Percentiles rank a stretch among this genome's conserved stretches.
phyloP scores from a whole-genome alignment of 208 protist species.

The Crithidia acanthocephali region DNA sequence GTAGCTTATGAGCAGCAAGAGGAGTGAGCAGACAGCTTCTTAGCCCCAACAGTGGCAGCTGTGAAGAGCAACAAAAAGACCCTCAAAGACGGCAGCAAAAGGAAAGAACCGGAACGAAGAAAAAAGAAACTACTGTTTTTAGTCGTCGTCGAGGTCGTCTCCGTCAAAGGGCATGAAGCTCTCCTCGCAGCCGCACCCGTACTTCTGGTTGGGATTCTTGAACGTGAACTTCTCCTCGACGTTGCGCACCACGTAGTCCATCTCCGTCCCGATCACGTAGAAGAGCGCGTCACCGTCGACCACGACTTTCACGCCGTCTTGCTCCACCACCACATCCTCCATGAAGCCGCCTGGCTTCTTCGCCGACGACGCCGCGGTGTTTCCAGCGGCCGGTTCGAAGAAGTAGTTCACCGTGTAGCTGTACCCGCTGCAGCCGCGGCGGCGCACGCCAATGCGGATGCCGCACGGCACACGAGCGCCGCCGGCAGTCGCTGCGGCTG shows the following conservation, averaged over 20 bases:
- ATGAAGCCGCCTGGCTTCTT: conserved; percentile 5
- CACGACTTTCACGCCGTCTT: conserved; percentile 94
- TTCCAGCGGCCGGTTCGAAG: conserved; percentile 20
- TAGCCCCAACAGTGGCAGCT: not conserved
- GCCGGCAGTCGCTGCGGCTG: not conserved
- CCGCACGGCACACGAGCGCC: conserved; percentile 41
- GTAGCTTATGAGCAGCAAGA: not conserved
- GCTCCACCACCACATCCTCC: conserved; percentile 83
- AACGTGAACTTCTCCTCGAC: conserved; percentile 97
- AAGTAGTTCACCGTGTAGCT: conserved; percentile 97
- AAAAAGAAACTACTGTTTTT: no score
- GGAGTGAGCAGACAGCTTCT: conserved; percentile 7
- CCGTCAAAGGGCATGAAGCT: conserved; percentile 95
- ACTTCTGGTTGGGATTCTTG: conserved; percentile 97
- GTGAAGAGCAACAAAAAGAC: not conserved
- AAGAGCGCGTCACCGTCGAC: conserved; percentile 95
- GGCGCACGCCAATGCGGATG: conserved; percentile 94
- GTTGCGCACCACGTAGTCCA: conserved; percentile 96
- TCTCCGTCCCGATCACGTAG: conserved; percentile 97
- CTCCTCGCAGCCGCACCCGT: conserved; percentile 97
- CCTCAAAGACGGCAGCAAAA: no score
- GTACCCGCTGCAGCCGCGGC: conserved; percentile 96
- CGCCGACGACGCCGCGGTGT: not conserved
- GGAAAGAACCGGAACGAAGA: no score
- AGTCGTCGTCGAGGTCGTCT: conserved; percentile 66